A percentile compares a stretch with the other conserved stretches of the same genome.
Conservation (phyloP, 2,329 filamentous ascomycete species). For the Neonectria ditissima region DNA sequence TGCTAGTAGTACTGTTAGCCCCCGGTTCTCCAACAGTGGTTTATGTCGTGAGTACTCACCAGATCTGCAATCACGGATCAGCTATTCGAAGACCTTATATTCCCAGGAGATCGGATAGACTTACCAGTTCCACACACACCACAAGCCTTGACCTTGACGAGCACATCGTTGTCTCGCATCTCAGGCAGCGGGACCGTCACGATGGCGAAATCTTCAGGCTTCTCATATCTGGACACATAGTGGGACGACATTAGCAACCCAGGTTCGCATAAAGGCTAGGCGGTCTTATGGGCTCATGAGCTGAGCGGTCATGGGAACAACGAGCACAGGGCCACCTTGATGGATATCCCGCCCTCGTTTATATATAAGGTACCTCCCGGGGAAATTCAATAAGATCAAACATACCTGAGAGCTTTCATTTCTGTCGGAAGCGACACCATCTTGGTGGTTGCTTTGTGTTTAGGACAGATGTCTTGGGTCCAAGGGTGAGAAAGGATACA, state of each 20-base stretch:
- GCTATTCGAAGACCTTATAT: conserved; percentile 5
- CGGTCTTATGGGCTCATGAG: conserved; percentile 13
- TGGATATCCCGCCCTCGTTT: conserved; percentile 26
- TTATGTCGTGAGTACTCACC: conserved; percentile 42
- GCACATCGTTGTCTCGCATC: conserved; percentile 69
- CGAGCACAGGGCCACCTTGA: conserved; percentile 34
- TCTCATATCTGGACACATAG: conserved; percentile 62
- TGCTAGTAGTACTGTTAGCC: conserved; percentile 50
- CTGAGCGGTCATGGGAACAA: conserved; percentile 12
- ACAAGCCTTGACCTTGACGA: conserved; percentile 76
- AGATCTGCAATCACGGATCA: conserved; percentile 49
- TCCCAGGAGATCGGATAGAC: conserved; percentile 38
- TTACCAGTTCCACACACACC: conserved; percentile 71
- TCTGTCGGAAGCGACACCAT: conserved; percentile 61
- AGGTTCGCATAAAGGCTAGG: conserved; percentile 4
- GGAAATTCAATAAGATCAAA: conserved; percentile 16
- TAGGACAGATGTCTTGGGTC: neutral
- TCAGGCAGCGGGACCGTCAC: conserved; percentile 72
- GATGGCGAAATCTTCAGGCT: conserved; percentile 70
- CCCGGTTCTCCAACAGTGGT: neutral
- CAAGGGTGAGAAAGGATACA: neutral
- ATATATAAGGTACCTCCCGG: conserved; percentile 20
- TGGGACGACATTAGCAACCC: conserved; percentile 20
- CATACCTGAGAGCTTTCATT: conserved; percentile 73
- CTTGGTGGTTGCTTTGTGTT: conserved; percentile 8